These are phyloP conservation scores for Hypomyces perniciosus DNA, from an alignment of 2,329 filamentous ascomycete species.

Conservation along the genomic window DNA sequence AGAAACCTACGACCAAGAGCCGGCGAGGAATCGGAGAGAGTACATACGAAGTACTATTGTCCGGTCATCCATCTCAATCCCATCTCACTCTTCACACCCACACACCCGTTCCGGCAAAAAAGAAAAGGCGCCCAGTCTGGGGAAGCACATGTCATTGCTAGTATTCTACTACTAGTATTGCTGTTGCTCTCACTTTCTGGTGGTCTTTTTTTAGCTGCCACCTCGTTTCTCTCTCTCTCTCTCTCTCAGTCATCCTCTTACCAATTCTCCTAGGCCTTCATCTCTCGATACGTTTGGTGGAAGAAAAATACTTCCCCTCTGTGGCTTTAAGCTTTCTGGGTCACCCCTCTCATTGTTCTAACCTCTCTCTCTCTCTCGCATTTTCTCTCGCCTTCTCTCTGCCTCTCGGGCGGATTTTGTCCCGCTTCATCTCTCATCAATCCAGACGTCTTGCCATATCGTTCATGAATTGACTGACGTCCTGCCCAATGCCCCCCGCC, in stretches of 20 bases:
- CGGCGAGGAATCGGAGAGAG: slow-evolving; percentile 10
- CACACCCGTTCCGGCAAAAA: slow-evolving; percentile 10
- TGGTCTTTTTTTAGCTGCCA: not conserved
- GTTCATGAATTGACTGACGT: not conserved
- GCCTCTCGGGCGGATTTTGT: not conserved
- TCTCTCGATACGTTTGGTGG: not conserved
- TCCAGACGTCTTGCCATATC: not conserved
- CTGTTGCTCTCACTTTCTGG: too few relatives aligned
- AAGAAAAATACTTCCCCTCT: not conserved
- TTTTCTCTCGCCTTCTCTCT: slow-evolving; percentile 1
- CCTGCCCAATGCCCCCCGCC: slow-evolving; percentile 7
- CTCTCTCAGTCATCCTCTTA: slow-evolving; percentile 11
- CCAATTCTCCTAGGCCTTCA: not conserved
- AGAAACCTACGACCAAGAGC: not conserved
- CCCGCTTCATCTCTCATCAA: slow-evolving; percentile 10
- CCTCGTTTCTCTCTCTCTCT: slow-evolving; percentile 15
- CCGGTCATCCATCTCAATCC: slow-evolving; percentile 1
- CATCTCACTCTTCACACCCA: not conserved
- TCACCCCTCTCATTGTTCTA: not conserved
- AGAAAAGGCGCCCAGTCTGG: slow-evolving; percentile 10
- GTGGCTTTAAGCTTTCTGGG: too few relatives aligned
- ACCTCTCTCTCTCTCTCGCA: slow-evolving; percentile 12
- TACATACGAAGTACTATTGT: slow-evolving; percentile 3
- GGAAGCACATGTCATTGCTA: slow-evolving; percentile 14
- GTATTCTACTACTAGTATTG: not conserved